Evolutionary conservation across 108 stramenopile species (phyloP).

Genomic region (Nitzschia sp.): DNA sequence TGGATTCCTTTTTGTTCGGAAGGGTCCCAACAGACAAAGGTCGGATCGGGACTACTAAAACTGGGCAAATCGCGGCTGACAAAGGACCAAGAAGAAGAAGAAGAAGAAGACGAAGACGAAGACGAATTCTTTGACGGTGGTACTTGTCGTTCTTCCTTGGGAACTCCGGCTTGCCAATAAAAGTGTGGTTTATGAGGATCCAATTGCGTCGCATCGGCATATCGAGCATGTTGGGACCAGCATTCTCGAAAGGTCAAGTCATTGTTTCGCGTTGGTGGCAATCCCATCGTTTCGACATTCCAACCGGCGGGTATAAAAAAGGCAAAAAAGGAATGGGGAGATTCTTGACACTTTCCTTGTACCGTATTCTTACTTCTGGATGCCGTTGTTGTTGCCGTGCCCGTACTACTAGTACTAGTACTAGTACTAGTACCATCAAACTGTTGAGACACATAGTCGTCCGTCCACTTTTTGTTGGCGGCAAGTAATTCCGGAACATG

Average conservation of each 20-base stretch:
- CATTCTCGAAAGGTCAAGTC: slow-evolving; percentile 54
- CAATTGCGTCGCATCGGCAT: slow-evolving; percentile 62
- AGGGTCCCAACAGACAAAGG: slow-evolving; percentile 53
- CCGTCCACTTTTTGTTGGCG: slow-evolving; percentile 68
- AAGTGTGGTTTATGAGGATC: slow-evolving; percentile 53
- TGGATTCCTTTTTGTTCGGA: slow-evolving; percentile 68
- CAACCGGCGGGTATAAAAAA: slow-evolving; percentile 57
- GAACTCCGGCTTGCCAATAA: slow-evolving; percentile 65
- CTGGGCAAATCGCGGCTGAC: slow-evolving; percentile 60
- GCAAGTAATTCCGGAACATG: slow-evolving; percentile 66
- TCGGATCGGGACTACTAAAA: slow-evolving; percentile 56
- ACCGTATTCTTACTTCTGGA: slow-evolving; percentile 10
- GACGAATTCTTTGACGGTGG: too few relatives aligned
- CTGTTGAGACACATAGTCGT: slow-evolving; percentile 59
- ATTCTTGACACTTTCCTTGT: slow-evolving; percentile 59
- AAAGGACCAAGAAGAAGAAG: slow-evolving; percentile 60
- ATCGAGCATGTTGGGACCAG: slow-evolving; percentile 64
- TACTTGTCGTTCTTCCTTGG: slow-evolving; percentile 42
- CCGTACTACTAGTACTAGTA: too few relatives aligned
- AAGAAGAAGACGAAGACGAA: too few relatives aligned
- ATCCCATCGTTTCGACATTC: slow-evolving; percentile 52
- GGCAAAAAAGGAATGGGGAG: slow-evolving; percentile 63
- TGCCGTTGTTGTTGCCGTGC: neutral
- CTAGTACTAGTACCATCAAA: slow-evolving; percentile 38
- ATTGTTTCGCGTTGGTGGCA: slow-evolving; percentile 58